Evolutionary conservation across 2,329 filamentous ascomycete genomes (phyloP).

Genomic region (Xylariaceae sp.): DNA sequence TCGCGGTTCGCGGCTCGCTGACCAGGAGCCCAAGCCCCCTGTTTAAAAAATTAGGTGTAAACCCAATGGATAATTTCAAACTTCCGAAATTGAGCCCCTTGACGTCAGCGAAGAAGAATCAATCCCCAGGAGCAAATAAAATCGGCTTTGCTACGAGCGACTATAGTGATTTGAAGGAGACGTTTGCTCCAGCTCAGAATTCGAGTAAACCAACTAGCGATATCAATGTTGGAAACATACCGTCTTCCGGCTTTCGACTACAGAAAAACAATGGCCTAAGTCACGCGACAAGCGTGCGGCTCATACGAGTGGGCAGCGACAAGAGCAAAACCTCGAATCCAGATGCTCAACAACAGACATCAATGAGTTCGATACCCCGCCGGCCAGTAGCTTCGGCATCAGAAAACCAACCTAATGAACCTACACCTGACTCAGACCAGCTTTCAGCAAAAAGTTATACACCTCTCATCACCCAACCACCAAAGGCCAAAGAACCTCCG

Average conservation of each 20-base stretch:
- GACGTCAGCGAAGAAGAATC: constrained; percentile 19
- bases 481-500: constrained; percentile 2
- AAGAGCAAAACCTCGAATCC: constrained; percentile 14
- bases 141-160: constrained; percentile 24
- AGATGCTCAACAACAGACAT: neutral
- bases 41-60: constrained; percentile 25
- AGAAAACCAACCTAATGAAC: constrained; percentile 1
- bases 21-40: constrained; percentile 11
- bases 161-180: constrained; percentile 12
- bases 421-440: neutral
- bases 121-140: constrained; percentile 11
- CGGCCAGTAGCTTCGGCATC: neutral
- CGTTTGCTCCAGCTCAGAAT: neutral
- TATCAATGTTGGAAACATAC: constrained; percentile 15
- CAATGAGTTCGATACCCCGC: constrained; percentile 3
- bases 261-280: constrained; percentile 26
- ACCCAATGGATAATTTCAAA: constrained; percentile 27
- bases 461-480: constrained; percentile 5
- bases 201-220: neutral
- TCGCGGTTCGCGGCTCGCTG: constrained; percentile 23
- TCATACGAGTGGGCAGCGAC: constrained; percentile 28
- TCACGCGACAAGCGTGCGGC: constrained; percentile 26
- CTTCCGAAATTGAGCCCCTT: constrained; percentile 25
- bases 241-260: constrained; percentile 23
- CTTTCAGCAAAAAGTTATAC: neutral